phyloP scores from a whole-genome alignment of 2,329 filamentous ascomycete species.

The Aspergillus sp. region DNA sequence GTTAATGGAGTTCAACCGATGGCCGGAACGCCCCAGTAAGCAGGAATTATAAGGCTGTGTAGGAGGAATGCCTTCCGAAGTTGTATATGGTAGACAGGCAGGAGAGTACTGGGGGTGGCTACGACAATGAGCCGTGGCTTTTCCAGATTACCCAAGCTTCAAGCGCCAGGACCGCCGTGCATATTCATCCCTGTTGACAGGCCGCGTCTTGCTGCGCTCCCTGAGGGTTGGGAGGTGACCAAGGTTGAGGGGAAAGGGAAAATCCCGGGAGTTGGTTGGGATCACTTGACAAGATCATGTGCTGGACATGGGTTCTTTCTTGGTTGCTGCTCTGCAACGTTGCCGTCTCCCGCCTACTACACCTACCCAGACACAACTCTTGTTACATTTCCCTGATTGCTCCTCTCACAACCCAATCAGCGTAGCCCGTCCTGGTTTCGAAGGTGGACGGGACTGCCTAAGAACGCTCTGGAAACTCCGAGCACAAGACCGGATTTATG shows the following conservation, averaged over 20 bases:
- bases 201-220: not conserved
- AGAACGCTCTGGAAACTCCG: not conserved
- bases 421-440: too few species aligned
- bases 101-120: not conserved
- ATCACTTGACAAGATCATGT: slow-evolving; percentile 13
- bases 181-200: slow-evolving; percentile 1
- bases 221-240: not conserved
- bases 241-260: not conserved
- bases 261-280: not conserved
- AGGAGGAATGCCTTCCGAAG: not conserved
- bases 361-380: not conserved
- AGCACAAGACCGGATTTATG: not conserved
- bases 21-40: not conserved
- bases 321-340: not conserved
- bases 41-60: not conserved
- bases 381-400: not conserved
- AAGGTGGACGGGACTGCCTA: not conserved
- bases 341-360: not conserved
- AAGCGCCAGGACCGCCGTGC: slow-evolving; percentile 7
- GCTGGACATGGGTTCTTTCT: slow-evolving; percentile 1
- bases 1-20: not conserved
- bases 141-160: not conserved
- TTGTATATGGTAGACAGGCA: not conserved
- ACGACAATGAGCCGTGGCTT: not conserved
- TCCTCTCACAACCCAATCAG: slow-evolving; percentile 1